phyloP scores from a whole-genome alignment of 345 rosid species.

The Streptanthus diversifolius region DNA sequence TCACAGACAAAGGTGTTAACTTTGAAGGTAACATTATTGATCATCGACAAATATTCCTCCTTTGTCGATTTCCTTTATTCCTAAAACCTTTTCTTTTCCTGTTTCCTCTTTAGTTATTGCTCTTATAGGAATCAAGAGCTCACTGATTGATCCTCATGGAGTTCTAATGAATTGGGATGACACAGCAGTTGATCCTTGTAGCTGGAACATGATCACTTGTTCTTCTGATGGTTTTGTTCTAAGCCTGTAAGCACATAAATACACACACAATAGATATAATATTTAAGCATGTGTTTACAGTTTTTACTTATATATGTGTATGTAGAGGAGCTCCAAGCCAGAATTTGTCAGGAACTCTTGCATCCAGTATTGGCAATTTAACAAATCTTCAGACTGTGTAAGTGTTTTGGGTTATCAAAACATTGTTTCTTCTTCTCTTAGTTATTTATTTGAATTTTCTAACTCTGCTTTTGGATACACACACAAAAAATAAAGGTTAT shows the following conservation, averaged over 20 bases:
- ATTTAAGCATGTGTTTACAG: neutral
- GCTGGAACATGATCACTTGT: slow-evolving; percentile 75
- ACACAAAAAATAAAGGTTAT: slow-evolving; percentile 42
- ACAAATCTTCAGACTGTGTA: slow-evolving; percentile 77
- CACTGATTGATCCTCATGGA: slow-evolving; percentile 59
- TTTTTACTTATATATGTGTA: neutral
- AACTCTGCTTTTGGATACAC: neutral
- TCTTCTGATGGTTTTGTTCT: slow-evolving; percentile 58
- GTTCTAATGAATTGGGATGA: slow-evolving; percentile 73
- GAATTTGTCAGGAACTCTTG: slow-evolving; percentile 64
- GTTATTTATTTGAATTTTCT: neutral
- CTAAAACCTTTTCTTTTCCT: neutral
- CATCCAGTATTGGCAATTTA: slow-evolving; percentile 71
- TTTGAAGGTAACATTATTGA: slow-evolving; percentile 59
- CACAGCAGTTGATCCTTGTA: slow-evolving; percentile 81
- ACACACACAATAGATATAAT: neutral
- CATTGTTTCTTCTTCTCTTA: neutral
- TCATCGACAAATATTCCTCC: neutral
- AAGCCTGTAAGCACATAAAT: slow-evolving; percentile 57
- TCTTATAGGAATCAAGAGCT: slow-evolving; percentile 51
- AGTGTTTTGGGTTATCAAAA: slow-evolving; percentile 29
- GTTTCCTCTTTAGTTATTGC: slow-evolving; percentile 56
- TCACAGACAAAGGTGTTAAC: slow-evolving; percentile 79
- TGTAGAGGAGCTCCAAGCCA: slow-evolving; percentile 88
- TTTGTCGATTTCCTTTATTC: neutral